Conservation (phyloP, 2,329 filamentous ascomycete genomes). For the Cadophora malorum region DNA sequence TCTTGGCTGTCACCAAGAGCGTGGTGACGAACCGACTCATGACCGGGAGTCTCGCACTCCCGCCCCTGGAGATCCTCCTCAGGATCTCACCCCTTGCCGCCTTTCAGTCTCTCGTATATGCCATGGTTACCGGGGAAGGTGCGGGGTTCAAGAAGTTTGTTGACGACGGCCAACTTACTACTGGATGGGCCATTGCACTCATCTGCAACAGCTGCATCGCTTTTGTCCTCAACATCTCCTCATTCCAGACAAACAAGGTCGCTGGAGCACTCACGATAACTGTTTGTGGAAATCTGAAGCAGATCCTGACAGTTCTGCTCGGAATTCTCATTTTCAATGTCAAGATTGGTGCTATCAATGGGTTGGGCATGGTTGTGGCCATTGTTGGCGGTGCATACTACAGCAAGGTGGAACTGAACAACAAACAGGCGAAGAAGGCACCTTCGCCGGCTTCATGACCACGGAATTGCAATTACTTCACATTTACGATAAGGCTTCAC, state of each 20-base stretch:
- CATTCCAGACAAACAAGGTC: constrained; percentile 63
- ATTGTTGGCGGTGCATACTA: constrained; percentile 63
- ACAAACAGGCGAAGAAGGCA: constrained; percentile 15
- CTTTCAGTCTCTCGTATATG: constrained; percentile 59
- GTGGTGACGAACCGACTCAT: constrained; percentile 69
- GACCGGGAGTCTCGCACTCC: constrained; percentile 64
- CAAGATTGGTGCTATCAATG: constrained; percentile 49
- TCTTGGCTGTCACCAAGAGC: constrained; percentile 64
- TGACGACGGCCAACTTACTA: constrained; percentile 18
- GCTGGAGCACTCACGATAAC: constrained; percentile 65
- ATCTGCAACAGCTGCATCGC: constrained; percentile 55
- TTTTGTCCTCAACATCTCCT: constrained; percentile 62
- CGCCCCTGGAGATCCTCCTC: constrained; percentile 65
- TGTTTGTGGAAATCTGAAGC: constrained; percentile 65
- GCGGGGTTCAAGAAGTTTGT: constrained; percentile 44
- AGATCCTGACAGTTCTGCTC: constrained; percentile 60
- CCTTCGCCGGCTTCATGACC: neutral
- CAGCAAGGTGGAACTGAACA: constrained; percentile 59
- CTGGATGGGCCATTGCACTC: constrained; percentile 42
- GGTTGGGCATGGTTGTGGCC: constrained; percentile 61
- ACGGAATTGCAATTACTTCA: neutral
- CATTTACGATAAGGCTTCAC: neutral
- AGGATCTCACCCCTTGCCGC: constrained; percentile 67
- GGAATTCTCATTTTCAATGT: constrained; percentile 53
- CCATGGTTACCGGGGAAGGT: constrained; percentile 60